Conservation (phyloP, 345 rosid species). For the Eucalyptus curtisii region DNA sequence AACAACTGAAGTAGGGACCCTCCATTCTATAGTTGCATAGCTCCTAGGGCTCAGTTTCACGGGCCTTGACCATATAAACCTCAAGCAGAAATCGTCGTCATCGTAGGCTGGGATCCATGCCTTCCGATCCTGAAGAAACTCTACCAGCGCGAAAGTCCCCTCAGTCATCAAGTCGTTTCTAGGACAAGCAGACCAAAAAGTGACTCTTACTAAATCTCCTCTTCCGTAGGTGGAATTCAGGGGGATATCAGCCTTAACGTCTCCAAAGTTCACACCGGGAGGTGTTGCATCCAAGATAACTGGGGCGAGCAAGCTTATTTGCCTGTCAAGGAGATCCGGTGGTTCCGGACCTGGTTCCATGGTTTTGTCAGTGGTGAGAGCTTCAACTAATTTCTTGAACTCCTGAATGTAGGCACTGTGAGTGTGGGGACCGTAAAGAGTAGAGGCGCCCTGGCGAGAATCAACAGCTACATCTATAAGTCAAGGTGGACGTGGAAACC, state of each 20-base stretch:
- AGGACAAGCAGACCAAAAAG: constrained; percentile 90
- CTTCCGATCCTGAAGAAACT: constrained; percentile 38
- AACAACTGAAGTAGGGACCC: constrained; percentile 42
- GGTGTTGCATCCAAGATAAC: constrained; percentile 65
- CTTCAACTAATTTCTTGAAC: constrained; percentile 66
- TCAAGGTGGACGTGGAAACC: neutral
- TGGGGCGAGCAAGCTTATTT: constrained; percentile 62
- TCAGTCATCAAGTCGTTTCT: constrained; percentile 86
- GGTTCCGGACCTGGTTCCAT: constrained; percentile 53
- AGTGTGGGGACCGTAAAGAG: constrained; percentile 78
- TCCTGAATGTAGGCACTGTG: constrained; percentile 78
- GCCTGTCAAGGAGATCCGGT: constrained; percentile 59
- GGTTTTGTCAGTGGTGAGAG: constrained; percentile 32
- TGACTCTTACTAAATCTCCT: constrained; percentile 43
- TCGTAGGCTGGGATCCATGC: constrained; percentile 68
- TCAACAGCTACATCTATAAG: neutral
- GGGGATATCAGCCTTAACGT: constrained; percentile 51
- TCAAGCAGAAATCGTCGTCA: constrained; percentile 77
- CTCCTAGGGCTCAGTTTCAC: constrained; percentile 48
- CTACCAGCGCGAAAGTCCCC: constrained; percentile 80
- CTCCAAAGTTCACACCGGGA: constrained; percentile 49
- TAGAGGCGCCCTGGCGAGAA: constrained; percentile 67
- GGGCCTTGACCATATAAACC: constrained; percentile 81
- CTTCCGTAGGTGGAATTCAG: constrained; percentile 46
- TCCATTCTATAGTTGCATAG: constrained; percentile 65